Evolutionary conservation across 345 rosid species (phyloP), one percentile per base, ranked within the genome.

Genomic region (Litchi chinensis): DNA sequence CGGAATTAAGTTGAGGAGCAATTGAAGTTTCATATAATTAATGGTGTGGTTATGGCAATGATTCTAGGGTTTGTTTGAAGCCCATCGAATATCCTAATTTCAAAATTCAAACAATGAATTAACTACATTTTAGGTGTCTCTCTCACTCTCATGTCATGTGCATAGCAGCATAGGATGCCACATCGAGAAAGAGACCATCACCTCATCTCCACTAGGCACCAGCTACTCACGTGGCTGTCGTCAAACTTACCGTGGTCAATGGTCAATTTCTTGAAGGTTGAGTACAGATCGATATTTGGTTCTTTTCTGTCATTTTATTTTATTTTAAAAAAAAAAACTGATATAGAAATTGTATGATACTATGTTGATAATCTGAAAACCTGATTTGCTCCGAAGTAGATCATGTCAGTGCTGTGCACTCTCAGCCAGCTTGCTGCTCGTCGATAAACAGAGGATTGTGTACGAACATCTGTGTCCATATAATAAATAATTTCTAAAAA

Each of bases 161-260:
- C 80, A 52, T 78, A 2, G 32, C 32, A 28, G 83, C 83, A 71
- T 78, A 60, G 82, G 84, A 78, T 81, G 68, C 80, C 75, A 75
- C 52, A 68, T 69, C 11, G 18, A 60, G n/a, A n/a, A 60, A n/a
- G 24, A 50, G 76, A 65, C 65, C 56, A 13, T 6, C 56, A 50
- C 56, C 56, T 50, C 19, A 50, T 13, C 59, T 32, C 37, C 37
- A 3, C 37, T 32, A 32, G 37, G 18, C 59, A 54, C n/a, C 16
- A 16, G 59, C 59, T 15, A 54, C 18, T 81, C 76, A 73, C 70
- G 24, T 71, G 22, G 10, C 63, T 9, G 41, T 41, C 22, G 10
- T 65, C 16, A 60, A 46, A 41, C 26, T 16, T 37, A 50, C 5
- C 16, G 65, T 5, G 41, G 78, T 79, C 83, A 74, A 44, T 28